Conservation (phyloP, 2,329 filamentous ascomycete genomes). For the Trichoderma citrinoviride region DNA sequence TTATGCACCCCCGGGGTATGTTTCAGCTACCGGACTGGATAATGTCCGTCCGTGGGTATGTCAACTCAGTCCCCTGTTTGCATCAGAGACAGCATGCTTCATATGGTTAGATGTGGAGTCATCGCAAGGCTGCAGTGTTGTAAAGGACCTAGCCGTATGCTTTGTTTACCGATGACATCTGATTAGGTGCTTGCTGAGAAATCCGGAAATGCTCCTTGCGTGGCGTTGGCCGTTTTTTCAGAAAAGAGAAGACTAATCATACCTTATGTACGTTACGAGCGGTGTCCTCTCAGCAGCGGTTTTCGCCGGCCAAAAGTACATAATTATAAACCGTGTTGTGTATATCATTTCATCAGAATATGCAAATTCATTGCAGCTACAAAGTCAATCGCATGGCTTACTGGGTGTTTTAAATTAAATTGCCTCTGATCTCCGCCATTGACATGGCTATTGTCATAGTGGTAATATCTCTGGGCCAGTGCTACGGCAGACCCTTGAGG, state of each 20-base stretch:
- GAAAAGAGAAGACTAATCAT: no score
- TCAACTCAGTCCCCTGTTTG: not conserved
- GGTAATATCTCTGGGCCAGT: not conserved
- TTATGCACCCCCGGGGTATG: not conserved
- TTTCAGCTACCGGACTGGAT: not conserved
- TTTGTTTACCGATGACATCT: no score
- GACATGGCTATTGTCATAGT: not conserved
- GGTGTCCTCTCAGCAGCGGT: not conserved
- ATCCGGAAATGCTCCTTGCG: no score
- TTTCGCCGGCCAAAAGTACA: no score
- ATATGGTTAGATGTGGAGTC: not conserved
- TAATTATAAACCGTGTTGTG: not conserved
- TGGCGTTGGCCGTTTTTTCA: no score
- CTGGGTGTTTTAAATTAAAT: not conserved
- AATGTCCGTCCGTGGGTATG: not conserved
- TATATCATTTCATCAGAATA: not conserved
- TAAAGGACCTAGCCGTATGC: no score
- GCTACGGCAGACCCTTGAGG: not conserved
- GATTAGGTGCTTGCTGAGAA: no score
- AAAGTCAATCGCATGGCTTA: not conserved
- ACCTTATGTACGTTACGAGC: no score
- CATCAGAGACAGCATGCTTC: not conserved
- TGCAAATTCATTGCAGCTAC: not conserved
- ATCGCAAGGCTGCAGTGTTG: not conserved
- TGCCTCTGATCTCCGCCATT: not conserved